Conservation (phyloP, 257 asterid species). For the Lycium barbarum region DNA sequence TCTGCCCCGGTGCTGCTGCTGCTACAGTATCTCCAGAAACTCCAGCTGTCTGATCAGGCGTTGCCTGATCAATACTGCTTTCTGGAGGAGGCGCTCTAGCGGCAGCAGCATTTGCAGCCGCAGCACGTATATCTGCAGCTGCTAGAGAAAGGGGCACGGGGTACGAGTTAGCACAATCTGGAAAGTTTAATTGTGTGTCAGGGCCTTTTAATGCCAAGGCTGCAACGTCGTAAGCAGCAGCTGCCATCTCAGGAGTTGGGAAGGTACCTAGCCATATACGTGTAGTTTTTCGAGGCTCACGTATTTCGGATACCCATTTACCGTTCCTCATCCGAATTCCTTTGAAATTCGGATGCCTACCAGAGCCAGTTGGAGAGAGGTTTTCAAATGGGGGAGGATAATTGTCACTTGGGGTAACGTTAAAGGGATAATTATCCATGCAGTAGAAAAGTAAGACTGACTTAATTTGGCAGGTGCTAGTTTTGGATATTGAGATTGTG, state of each 20-base stretch:
- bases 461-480: too few species aligned
- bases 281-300: constrained; percentile 34
- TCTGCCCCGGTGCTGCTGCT: neutral
- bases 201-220: constrained; percentile 37
- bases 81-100: neutral
- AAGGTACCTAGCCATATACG: constrained; percentile 43
- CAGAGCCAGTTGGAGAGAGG: constrained; percentile 2
- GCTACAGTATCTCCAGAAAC: neutral
- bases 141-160: constrained; percentile 30
- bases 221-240: constrained; percentile 40
- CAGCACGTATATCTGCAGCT: constrained; percentile 3
- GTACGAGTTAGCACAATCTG: neutral
- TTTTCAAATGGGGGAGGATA: neutral
- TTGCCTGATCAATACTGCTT: neutral
- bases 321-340: constrained; percentile 36
- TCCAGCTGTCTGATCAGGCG: neutral
- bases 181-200: constrained; percentile 34
- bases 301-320: constrained; percentile 42
- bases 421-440: neutral
- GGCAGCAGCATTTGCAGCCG: constrained; percentile 27
- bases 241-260: constrained; percentile 37
- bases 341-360: constrained; percentile 28
- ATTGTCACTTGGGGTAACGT: constrained; percentile 17
- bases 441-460: neutral
- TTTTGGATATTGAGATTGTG: constrained; percentile 9